These are phyloP conservation scores for Boletus insuetus DNA, from an alignment of 768 basidiomycete species.

Conservation along the genomic window DNA sequence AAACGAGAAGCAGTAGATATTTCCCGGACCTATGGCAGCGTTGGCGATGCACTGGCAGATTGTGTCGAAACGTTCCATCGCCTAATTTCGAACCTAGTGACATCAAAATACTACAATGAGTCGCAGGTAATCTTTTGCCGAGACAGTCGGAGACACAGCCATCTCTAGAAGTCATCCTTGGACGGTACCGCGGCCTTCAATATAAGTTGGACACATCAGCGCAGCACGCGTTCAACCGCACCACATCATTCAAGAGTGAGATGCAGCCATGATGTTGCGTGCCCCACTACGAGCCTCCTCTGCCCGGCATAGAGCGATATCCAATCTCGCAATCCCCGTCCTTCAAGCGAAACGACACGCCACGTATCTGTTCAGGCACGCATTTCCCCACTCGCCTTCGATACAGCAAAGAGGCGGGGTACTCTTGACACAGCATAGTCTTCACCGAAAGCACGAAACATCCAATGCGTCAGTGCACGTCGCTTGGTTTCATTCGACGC, in stretches of 20 bases:
- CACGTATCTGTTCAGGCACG: not conserved
- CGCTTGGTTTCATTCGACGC: slow-evolving; percentile 43
- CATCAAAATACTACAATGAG: no score
- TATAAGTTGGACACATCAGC: not conserved
- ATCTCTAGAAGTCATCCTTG: no score
- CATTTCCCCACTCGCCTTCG: not conserved
- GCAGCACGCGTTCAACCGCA: not conserved
- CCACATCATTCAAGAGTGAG: slow-evolving; percentile 2
- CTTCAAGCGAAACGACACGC: not conserved
- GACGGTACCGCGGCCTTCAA: slow-evolving; percentile 1
- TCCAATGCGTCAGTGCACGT: not conserved
- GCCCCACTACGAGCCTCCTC: slow-evolving; percentile 18
- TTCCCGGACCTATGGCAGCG: no score
- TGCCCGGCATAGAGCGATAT: not conserved
- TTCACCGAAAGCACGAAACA: slow-evolving; percentile 1
- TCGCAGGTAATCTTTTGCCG: no score
- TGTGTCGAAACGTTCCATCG: no score
- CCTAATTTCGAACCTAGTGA: no score
- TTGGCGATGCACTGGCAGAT: no score
- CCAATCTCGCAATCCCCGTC: not conserved
- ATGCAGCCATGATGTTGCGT: slow-evolving; percentile 55
- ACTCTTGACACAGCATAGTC: slow-evolving; percentile 5
- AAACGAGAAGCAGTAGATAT: no score
- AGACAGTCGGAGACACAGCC: no score
- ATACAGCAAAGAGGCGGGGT: slow-evolving; percentile 1